Base-by-base conservation (phyloP, 2,329 filamentous ascomycete genomes). In the Fusarium napiforme region DNA sequence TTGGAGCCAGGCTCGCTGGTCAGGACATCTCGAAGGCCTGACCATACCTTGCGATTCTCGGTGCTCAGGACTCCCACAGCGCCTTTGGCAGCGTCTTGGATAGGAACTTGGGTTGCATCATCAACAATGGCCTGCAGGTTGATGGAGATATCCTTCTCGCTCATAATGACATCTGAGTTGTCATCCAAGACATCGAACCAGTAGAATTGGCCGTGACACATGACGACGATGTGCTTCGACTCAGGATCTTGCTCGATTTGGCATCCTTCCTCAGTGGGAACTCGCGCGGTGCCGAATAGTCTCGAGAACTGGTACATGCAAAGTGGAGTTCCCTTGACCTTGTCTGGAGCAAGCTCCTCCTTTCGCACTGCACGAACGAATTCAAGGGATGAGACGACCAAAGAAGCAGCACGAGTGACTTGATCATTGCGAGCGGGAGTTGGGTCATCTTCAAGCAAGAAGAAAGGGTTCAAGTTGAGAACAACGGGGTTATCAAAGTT, bases 301-400 rank as follows among this genome's bases (percentile, higher is more conserved):
- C 96, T 90, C 1, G 96, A 97, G 84, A 97, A 98, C 82, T 99
- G 96, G 82, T 98, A 97, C 96, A 99, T 99, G 87, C 94, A 96
- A 23, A 99, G 87, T 1, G 96, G 95, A 28, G 91, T 92, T 26
- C 94, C 94, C 76, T 92, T 93, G 70, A 98, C 83, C 4, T 88
- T 95, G 82, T 99, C 96, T 0, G 96, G 95, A 2, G 94, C 93
- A 14, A 99, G 87, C 80, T 99, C 96, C 81, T 98, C 96, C 77
- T 93, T 94, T 40, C 96, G 90, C 4, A 99, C 95, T 5, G 96
- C 96, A 68, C 96, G 89, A 32, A 98, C 95, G 77, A 99, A 98
- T 53, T 95, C 93, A 37, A 98, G 85, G 8, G 96, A 92, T 7
- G 96, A 99, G 21, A 96, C 90, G 1, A 97, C 94, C 49, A 99